Percentiles rank a stretch among this genome's conserved stretches.
phyloP scores from a whole-genome alignment of 2,329 filamentous ascomycete genomes.

The Cryphonectria carpinicola region DNA sequence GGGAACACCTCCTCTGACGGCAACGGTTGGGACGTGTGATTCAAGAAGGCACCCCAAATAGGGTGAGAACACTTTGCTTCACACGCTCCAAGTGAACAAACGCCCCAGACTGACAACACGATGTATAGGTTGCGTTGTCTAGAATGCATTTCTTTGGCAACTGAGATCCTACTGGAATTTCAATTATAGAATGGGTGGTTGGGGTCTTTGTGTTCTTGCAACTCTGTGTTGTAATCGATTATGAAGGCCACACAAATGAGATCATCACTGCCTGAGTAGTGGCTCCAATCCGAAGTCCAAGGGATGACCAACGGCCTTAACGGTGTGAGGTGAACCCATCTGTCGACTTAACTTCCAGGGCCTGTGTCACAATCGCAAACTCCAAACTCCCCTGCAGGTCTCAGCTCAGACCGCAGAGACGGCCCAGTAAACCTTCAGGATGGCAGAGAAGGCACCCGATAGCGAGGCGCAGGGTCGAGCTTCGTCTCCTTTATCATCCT shows the following conservation, averaged over 20 bases:
- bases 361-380: background rate
- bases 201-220: background rate
- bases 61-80: background rate
- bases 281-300: background rate
- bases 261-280: background rate
- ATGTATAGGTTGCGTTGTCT: background rate
- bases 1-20: background rate
- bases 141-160: background rate
- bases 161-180: background rate
- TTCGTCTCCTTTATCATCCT: conserved; percentile 41
- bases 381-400: background rate
- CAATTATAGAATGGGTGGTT: background rate
- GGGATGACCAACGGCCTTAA: background rate
- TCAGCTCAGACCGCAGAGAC: background rate
- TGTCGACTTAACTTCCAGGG: background rate
- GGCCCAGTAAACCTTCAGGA: background rate
- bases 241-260: background rate
- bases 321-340: background rate
- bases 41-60: background rate
- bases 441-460: background rate
- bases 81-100: background rate
- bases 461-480: background rate
- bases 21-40: background rate
- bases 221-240: background rate
- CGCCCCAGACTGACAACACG: background rate